Percentiles rank a stretch among this genome's conserved stretches.
These are phyloP conservation scores for Leishmania braziliensis DNA, from an alignment of 208 protist genomes.

Conservation along the genomic window DNA sequence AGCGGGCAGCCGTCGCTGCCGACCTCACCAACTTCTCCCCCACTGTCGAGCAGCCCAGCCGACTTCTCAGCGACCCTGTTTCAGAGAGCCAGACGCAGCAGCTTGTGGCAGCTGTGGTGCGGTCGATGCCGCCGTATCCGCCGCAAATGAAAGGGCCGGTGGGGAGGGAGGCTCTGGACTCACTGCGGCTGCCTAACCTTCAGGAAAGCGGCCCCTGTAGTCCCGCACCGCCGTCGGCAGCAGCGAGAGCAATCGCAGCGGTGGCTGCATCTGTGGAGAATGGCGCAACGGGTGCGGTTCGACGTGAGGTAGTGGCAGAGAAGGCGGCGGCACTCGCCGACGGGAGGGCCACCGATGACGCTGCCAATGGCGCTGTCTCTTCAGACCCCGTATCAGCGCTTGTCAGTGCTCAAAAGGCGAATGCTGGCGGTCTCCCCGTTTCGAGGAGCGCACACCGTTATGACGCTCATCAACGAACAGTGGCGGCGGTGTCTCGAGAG, in stretches of 20 bases:
- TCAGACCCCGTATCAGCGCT: not conserved
- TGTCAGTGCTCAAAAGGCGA: not conserved
- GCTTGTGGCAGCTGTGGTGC: not conserved
- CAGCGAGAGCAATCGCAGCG: too few relatives aligned
- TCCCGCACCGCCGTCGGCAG: not conserved
- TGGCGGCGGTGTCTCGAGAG: too few relatives aligned
- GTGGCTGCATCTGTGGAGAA: not conserved
- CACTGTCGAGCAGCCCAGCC: not conserved
- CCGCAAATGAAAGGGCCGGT: conserved; percentile 22
- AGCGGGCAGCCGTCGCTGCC: not conserved
- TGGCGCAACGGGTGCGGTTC: too few relatives aligned
- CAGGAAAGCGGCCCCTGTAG: conserved; percentile 12
- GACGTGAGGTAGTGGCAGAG: not conserved
- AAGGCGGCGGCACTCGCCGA: not conserved
- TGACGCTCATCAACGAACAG: not conserved
- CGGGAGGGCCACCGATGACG: not conserved
- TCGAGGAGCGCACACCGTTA: not conserved
- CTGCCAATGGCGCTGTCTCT: not conserved
- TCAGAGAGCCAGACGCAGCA: not conserved
- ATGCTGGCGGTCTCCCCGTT: not conserved
- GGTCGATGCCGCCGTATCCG: conserved; percentile 1
- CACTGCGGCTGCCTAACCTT: conserved; percentile 14
- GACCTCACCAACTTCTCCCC: too few relatives aligned
- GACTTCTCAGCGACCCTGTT: not conserved
- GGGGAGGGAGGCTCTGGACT: conserved; percentile 14